phyloP scores from a whole-genome alignment of 2,329 filamentous ascomycete species.

The Berkeleyomyces basicola region DNA sequence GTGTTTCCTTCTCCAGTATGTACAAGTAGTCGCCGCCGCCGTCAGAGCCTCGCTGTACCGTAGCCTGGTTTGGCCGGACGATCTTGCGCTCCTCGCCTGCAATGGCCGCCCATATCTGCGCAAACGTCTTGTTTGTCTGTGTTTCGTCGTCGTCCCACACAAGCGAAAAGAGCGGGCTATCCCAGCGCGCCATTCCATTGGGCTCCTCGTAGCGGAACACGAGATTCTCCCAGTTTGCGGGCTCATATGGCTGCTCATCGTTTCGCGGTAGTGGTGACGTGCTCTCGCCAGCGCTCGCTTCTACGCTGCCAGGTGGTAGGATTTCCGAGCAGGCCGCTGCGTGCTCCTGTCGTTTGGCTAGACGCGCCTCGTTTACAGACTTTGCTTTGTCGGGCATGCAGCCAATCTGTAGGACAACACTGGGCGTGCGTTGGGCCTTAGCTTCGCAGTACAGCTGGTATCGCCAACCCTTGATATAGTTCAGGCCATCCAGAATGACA shows the following conservation, averaged over 20 bases:
- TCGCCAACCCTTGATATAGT: constrained; percentile 82
- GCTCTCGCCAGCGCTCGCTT: background rate
- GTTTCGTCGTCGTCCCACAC: constrained; percentile 56
- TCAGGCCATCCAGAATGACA: constrained; percentile 62
- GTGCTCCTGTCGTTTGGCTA: constrained; percentile 19
- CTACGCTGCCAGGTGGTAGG: background rate
- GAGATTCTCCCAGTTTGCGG: constrained; percentile 56
- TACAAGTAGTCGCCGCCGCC: constrained; percentile 60
- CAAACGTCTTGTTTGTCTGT: constrained; percentile 38
- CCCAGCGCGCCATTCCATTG: constrained; percentile 72
- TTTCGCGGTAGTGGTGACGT: constrained; percentile 12
- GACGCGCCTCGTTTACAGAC: constrained; percentile 42
- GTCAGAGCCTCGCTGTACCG: constrained; percentile 46
- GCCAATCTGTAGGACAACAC: constrained; percentile 54
- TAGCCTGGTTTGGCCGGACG: constrained; percentile 59
- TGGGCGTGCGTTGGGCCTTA: constrained; percentile 60
- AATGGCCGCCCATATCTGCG: constrained; percentile 59
- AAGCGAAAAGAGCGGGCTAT: constrained; percentile 65
- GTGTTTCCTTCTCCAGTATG: constrained; percentile 61
- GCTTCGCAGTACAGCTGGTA: constrained; percentile 78
- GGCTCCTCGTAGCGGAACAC: constrained; percentile 76
- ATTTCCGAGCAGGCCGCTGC: background rate
- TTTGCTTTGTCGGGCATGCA: constrained; percentile 35
- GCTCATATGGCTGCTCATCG: constrained; percentile 31
- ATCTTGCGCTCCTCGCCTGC: constrained; percentile 45